Conservation (phyloP, 371 early-diverging fungal genomes). For the Phascolomyces articulosus region DNA sequence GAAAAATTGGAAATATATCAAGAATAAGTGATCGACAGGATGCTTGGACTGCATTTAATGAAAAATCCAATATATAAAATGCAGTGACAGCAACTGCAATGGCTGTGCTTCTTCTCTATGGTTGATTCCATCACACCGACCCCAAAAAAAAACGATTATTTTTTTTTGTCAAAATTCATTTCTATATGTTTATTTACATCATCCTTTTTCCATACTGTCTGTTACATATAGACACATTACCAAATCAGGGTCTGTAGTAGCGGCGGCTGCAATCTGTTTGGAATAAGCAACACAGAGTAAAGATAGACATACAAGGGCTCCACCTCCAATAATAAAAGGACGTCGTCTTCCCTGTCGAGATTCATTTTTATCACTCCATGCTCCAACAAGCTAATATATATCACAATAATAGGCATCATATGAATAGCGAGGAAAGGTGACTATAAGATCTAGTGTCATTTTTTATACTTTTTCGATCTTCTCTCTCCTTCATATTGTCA, state of each 20-base stretch:
- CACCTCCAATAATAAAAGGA: conserved; percentile 61
- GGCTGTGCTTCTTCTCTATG: conserved; percentile 38
- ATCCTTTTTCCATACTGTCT: too few relatives aligned
- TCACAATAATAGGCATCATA: too few relatives aligned
- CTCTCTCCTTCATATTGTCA: too few relatives aligned
- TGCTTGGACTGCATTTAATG: conserved; percentile 73
- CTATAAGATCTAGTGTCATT: too few relatives aligned
- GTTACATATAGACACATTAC: too few relatives aligned
- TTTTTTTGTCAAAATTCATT: neutral
- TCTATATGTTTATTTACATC: neutral
- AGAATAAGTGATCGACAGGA: conserved; percentile 74
- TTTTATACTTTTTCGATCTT: too few relatives aligned
- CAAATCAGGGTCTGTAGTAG: conserved; percentile 14
- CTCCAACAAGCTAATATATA: conserved; percentile 58
- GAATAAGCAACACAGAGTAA: conserved; percentile 70
- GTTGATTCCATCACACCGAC: too few relatives aligned
- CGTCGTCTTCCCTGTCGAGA: conserved; percentile 57
- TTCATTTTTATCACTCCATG: conserved; percentile 62
- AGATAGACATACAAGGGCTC: conserved; percentile 55
- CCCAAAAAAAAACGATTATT: conserved; percentile 11
- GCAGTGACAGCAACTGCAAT: conserved; percentile 66
- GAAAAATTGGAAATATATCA: conserved; percentile 69
- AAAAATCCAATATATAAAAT: conserved; percentile 79
- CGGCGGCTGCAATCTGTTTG: conserved; percentile 45
- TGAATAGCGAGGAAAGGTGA: neutral